Conservation (phyloP, 177 flowering plant genomes). For the Vitis hybrid region DNA sequence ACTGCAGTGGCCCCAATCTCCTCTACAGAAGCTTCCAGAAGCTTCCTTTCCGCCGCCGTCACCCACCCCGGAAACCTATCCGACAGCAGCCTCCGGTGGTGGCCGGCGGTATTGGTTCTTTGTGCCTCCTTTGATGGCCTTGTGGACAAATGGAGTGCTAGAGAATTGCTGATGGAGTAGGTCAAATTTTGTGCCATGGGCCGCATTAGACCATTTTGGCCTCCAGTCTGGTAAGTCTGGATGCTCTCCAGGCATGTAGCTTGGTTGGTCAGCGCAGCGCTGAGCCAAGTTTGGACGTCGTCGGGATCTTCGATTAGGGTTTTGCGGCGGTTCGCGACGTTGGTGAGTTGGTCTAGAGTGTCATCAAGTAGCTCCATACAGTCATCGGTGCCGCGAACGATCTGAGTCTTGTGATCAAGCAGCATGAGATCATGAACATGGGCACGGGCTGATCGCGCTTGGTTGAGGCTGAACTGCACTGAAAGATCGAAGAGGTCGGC, state of each 20-base stretch:
- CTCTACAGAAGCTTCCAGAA: constrained; percentile 25
- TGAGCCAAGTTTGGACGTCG: constrained; percentile 40
- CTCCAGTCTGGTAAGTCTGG: not conserved
- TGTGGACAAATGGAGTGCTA: constrained; percentile 21
- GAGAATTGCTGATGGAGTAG: constrained; percentile 29
- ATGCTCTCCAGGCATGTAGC: constrained; percentile 33
- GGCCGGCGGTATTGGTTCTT: not conserved
- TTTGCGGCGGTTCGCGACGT: constrained; percentile 6
- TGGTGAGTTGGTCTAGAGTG: constrained; percentile 21
- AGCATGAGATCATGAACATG: constrained; percentile 15
- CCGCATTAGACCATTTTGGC: constrained; percentile 1
- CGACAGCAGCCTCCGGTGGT: constrained; percentile 21
- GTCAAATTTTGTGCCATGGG: constrained; percentile 12
- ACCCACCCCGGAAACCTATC: constrained; percentile 39
- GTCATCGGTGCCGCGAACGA: constrained; percentile 23
- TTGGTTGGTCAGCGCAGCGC: constrained; percentile 41
- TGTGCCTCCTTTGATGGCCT: constrained; percentile 5
- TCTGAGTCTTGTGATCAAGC: not conserved
- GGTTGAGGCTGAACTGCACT: constrained; percentile 15
- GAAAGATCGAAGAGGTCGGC: constrained; percentile 26
- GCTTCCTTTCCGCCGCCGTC: constrained; percentile 25
- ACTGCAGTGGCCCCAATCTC: constrained; percentile 24
- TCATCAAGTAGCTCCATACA: constrained; percentile 43
- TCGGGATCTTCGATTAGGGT: not conserved
- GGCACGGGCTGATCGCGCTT: constrained; percentile 16